Percentiles rank a stretch among this genome's conserved stretches.
These are phyloP conservation scores for Alternaria triticimaculans DNA, from an alignment of 2,329 filamentous ascomycete genomes.

Conservation along the genomic window DNA sequence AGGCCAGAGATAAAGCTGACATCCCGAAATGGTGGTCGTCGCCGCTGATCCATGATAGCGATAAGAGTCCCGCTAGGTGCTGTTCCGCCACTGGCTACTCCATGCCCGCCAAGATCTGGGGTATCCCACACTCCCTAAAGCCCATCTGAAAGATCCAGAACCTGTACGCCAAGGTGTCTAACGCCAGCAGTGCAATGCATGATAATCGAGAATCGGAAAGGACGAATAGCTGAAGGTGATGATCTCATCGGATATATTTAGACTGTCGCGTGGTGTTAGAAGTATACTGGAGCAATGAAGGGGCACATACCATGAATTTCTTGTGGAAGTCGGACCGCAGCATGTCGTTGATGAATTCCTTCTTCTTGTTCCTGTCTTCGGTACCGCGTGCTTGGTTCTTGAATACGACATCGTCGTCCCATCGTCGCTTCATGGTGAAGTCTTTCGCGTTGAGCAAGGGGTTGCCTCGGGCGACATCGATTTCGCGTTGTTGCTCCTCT, in stretches of 20 bases:
- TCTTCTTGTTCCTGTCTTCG: slow-evolving; percentile 88
- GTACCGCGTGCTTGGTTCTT: slow-evolving; percentile 97
- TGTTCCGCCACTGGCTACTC: slow-evolving; percentile 32
- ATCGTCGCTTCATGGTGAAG: slow-evolving; percentile 88
- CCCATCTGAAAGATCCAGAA: slow-evolving; percentile 14
- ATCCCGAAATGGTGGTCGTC: slow-evolving; percentile 23
- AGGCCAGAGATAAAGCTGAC: slow-evolving; percentile 31
- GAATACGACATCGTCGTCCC: slow-evolving; percentile 99
- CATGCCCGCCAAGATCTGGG: slow-evolving; percentile 24
- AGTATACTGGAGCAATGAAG: background rate
- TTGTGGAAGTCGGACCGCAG: slow-evolving; percentile 96
- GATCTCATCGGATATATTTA: slow-evolving; percentile 48
- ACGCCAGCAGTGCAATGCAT: slow-evolving; percentile 32
- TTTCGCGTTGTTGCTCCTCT: slow-evolving; percentile 83
- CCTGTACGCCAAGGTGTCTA: slow-evolving; percentile 24
- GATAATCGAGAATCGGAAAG: background rate
- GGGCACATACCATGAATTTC: slow-evolving; percentile 78
- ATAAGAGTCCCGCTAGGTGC: slow-evolving; percentile 39
- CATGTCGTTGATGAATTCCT: slow-evolving; percentile 97
- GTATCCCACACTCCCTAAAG: slow-evolving; percentile 30
- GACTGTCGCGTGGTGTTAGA: slow-evolving; percentile 32
- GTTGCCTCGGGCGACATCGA: slow-evolving; percentile 90
- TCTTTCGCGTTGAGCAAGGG: slow-evolving; percentile 87
- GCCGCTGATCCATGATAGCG: slow-evolving; percentile 46
- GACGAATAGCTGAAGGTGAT: background rate